Percentiles rank a stretch among this genome's conserved stretches.
These are phyloP conservation scores for Biancaea sappan DNA, from an alignment of 306 rosid species.

Conservation along the genomic window DNA sequence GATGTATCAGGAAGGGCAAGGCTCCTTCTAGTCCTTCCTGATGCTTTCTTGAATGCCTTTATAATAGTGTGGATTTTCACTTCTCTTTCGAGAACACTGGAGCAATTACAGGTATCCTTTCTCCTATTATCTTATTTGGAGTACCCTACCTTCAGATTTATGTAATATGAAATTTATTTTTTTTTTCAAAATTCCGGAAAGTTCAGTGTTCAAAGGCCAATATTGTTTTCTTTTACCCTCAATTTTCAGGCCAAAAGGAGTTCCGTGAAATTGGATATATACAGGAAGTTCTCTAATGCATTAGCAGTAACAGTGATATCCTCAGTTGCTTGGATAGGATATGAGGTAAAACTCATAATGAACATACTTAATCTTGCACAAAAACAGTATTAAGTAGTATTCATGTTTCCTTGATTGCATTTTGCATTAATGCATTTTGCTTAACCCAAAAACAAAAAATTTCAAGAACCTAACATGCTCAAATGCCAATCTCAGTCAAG, in stretches of 20 bases:
- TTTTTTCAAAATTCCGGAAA: conserved; percentile 7
- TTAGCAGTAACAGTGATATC: conserved; percentile 72
- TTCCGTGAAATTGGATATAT: conserved; percentile 87
- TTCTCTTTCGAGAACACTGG: conserved; percentile 90
- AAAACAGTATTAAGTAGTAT: conserved; percentile 1
- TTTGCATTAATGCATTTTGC: not conserved
- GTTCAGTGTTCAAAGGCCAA: conserved; percentile 3
- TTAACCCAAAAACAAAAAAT: not conserved
- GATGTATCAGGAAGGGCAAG: conserved; percentile 93
- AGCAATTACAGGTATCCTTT: conserved; percentile 81
- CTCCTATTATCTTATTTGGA: conserved; percentile 21
- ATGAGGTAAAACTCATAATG: conserved; percentile 68
- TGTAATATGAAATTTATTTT: no score
- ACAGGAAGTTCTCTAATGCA: conserved; percentile 96
- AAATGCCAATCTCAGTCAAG: not conserved
- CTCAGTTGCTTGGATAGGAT: conserved; percentile 92
- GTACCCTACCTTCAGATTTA: conserved; percentile 3
- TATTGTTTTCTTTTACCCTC: not conserved
- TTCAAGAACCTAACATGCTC: not conserved
- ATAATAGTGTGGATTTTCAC: conserved; percentile 93
- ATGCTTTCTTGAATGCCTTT: conserved; percentile 93
- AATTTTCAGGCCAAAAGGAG: conserved; percentile 83
- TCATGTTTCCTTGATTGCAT: conserved; percentile 9
- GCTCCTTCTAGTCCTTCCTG: conserved; percentile 88
- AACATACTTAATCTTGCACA: conserved; percentile 25